These are phyloP conservation scores for Talaromyces sp. DNA, from an alignment of 2,329 filamentous ascomycete species.

Conservation along the genomic window DNA sequence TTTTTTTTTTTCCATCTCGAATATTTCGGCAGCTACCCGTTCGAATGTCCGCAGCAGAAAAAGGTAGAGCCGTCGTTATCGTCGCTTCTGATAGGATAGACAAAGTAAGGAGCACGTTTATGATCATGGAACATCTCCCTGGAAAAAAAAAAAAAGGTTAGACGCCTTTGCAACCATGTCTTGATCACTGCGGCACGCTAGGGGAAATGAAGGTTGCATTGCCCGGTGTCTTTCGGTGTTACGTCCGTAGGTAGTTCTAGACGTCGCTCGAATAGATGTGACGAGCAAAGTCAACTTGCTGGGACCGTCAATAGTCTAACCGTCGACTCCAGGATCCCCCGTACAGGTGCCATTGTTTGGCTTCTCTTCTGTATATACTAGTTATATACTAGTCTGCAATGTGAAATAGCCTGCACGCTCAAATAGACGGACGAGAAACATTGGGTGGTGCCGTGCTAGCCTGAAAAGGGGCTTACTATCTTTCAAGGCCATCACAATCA, in stretches of 20 bases:
- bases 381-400: neutral
- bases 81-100: neutral
- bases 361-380: neutral
- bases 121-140: neutral
- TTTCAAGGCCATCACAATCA: neutral
- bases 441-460: neutral
- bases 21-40: constrained; percentile 4
- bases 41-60: neutral
- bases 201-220: constrained; percentile 13
- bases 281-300: neutral
- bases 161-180: neutral
- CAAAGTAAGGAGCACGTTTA: neutral
- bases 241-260: neutral
- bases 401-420: neutral
- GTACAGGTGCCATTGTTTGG: neutral
- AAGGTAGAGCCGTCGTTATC: neutral
- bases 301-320: neutral
- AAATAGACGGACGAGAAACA: neutral
- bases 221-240: constrained; percentile 5
- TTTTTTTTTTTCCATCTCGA: neutral
- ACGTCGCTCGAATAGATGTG: neutral
- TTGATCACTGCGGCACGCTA: constrained; percentile 1
- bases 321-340: constrained; percentile 3
- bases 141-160: neutral
- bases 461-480: constrained; percentile 14